These are phyloP conservation scores for Moesziomyces globuligerus DNA, from an alignment of 1,284 basidiomycete genomes.

Conservation along the genomic window DNA sequence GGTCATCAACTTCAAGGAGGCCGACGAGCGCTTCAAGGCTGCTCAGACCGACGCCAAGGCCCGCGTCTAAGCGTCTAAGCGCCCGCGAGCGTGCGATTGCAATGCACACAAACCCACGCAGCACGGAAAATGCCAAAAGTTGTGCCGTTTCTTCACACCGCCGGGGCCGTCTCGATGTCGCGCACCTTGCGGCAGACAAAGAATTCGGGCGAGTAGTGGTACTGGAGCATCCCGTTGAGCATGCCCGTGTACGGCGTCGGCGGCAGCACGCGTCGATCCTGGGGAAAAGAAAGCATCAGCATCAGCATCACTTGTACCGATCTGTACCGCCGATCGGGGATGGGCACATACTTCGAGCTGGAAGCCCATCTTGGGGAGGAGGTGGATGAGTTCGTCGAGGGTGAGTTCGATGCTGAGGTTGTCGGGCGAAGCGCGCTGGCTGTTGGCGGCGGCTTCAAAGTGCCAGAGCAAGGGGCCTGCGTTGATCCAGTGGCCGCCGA, in stretches of 20 bases:
- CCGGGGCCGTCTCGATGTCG: constrained; percentile 47
- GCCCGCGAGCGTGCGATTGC: constrained; percentile 8
- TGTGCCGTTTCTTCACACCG: constrained; percentile 18
- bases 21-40: constrained; percentile 65
- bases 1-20: constrained; percentile 68
- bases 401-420: constrained; percentile 78
- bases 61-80: constrained; percentile 27
- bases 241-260: constrained; percentile 87
- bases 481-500: constrained; percentile 63
- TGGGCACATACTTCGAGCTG: constrained; percentile 75
- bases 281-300: constrained; percentile 3
- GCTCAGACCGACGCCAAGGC: constrained; percentile 56
- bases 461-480: constrained; percentile 93
- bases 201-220: constrained; percentile 77
- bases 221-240: constrained; percentile 82
- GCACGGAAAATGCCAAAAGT: constrained; percentile 3
- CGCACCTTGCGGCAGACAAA: constrained; percentile 65
- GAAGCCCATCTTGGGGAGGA: constrained; percentile 83
- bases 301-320: no score
- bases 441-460: constrained; percentile 80
- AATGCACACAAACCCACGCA: constrained; percentile 13
- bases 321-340: no score
- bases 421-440: constrained; percentile 11
- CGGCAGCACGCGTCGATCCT: constrained; percentile 83
- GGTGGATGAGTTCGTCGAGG: constrained; percentile 83